Evolutionary conservation across 148 eudicot genomes (phyloP).

Genomic region (Amaranthus hypochondriacus): DNA sequence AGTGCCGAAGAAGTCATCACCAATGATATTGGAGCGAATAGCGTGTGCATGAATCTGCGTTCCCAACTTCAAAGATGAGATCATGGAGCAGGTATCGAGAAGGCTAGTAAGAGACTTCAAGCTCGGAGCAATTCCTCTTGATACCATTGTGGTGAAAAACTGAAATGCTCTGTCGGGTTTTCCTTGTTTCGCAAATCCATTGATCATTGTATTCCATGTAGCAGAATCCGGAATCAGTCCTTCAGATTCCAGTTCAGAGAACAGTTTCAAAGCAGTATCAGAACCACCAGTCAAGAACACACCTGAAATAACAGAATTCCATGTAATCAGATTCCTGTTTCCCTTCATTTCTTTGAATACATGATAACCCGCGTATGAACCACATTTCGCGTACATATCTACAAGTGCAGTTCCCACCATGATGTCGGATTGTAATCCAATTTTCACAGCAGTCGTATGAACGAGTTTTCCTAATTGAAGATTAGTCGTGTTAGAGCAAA

Average conservation of each 20-base stretch:
- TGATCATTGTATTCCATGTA: conserved; percentile 79
- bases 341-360: conserved; percentile 49
- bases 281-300: conserved; percentile 53
- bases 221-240: conserved; percentile 65
- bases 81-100: conserved; percentile 54
- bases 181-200: conserved; percentile 62
- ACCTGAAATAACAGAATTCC: conserved; percentile 76
- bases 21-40: conserved; percentile 32
- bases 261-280: conserved; percentile 52
- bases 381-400: conserved; percentile 74
- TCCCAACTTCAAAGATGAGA: conserved; percentile 42
- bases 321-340: conserved; percentile 57
- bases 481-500: conserved; percentile 44
- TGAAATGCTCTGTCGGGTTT: conserved; percentile 49
- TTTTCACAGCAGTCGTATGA: conserved; percentile 56
- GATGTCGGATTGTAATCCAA: conserved; percentile 37
- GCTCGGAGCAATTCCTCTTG: conserved; percentile 35
- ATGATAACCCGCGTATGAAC: conserved; percentile 46
- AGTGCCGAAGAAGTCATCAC: conserved; percentile 57
- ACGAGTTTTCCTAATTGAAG: conserved; percentile 58
- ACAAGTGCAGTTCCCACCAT: conserved; percentile 72
- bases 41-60: conserved; percentile 61
- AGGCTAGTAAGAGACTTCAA: conserved; percentile 62
- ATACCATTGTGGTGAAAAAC: conserved; percentile 58
- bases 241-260: conserved; percentile 42